A percentile compares a stretch with the other conserved stretches of the same genome.
Evolutionary conservation across 1,139 yeast species (phyloP).

Genomic region (Pichia sp.): DNA sequence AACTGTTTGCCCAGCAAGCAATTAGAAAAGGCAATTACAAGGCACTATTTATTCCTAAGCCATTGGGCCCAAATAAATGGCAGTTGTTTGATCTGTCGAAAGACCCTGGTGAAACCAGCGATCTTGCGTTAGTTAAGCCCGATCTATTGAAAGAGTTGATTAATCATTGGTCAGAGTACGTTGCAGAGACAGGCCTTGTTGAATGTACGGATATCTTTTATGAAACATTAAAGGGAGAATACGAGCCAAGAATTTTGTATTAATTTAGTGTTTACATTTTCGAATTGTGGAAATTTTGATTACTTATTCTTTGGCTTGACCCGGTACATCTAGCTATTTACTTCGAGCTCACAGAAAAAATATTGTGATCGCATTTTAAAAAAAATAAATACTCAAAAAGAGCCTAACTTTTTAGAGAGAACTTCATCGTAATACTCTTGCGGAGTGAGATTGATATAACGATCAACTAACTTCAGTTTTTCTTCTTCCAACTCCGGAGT

Average conservation of each 20-base stretch:
- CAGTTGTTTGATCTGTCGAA: conserved; percentile 42
- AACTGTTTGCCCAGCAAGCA: conserved; percentile 53
- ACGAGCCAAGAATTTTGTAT: conserved; percentile 9
- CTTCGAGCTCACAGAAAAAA: too few relatives aligned
- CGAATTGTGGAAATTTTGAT: background rate
- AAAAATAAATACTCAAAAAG: too few relatives aligned
- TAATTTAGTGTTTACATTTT: background rate
- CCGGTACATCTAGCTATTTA: too few relatives aligned
- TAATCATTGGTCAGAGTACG: conserved; percentile 50
- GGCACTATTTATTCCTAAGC: conserved; percentile 47
- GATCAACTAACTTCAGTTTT: conserved; percentile 20
- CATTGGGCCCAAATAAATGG: conserved; percentile 49
- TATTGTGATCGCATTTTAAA: too few relatives aligned
- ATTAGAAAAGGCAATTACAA: conserved; percentile 49
- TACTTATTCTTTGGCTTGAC: too few relatives aligned
- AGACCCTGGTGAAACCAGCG: conserved; percentile 45
- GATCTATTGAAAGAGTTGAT: conserved; percentile 39
- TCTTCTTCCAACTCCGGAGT: conserved; percentile 35
- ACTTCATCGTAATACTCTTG: conserved; percentile 12
- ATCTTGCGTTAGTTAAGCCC: conserved; percentile 37
- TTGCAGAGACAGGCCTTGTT: conserved; percentile 51
- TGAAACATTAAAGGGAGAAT: conserved; percentile 12
- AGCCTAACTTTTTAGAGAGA: conserved; percentile 16
- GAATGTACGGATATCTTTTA: conserved; percentile 29
- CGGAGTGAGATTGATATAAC: conserved; percentile 11